These are phyloP conservation scores for Neofusicoccum kwambonambiense DNA, from an alignment of 2,329 filamentous ascomycete species.

Conservation along the genomic window DNA sequence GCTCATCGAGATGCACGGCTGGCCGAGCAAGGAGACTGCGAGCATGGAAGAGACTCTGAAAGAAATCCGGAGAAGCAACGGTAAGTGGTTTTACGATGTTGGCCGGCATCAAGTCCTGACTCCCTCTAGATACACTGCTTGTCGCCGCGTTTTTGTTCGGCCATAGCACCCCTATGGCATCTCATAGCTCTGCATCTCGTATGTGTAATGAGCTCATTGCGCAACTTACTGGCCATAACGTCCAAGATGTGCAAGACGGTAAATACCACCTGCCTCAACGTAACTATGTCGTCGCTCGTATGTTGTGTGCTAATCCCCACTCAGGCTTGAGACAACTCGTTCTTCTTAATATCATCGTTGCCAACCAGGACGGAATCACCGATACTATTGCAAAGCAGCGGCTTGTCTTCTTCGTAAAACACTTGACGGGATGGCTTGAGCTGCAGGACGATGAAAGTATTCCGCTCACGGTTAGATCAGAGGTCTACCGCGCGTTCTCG, in stretches of 20 bases:
- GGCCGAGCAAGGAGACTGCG: slow-evolving; percentile 34
- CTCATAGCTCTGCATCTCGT: slow-evolving; percentile 48
- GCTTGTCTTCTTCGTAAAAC: slow-evolving; percentile 77
- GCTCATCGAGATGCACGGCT: slow-evolving; percentile 43
- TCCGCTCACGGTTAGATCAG: slow-evolving; percentile 56
- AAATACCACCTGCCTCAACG: slow-evolving; percentile 17
- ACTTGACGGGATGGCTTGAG: slow-evolving; percentile 68
- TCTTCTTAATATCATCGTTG: slow-evolving; percentile 55
- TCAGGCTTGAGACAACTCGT: slow-evolving; percentile 50
- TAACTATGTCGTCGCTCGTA: neutral
- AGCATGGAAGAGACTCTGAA: slow-evolving; percentile 38
- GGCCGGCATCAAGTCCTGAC: neutral
- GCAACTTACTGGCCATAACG: slow-evolving; percentile 56
- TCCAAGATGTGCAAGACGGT: slow-evolving; percentile 46
- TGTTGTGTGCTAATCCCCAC: neutral
- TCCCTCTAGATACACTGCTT: slow-evolving; percentile 43
- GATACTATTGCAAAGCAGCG: slow-evolving; percentile 60
- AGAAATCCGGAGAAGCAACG: slow-evolving; percentile 24
- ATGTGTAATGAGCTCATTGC: slow-evolving; percentile 62
- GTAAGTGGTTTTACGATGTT: neutral
- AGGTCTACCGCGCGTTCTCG: slow-evolving; percentile 52
- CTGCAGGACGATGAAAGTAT: slow-evolving; percentile 50
- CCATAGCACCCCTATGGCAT: slow-evolving; percentile 49
- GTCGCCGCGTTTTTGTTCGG: slow-evolving; percentile 50
- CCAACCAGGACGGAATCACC: slow-evolving; percentile 48